phyloP scores from a whole-genome alignment of 129 eudicot species.

The Scalesia atractyloides region DNA sequence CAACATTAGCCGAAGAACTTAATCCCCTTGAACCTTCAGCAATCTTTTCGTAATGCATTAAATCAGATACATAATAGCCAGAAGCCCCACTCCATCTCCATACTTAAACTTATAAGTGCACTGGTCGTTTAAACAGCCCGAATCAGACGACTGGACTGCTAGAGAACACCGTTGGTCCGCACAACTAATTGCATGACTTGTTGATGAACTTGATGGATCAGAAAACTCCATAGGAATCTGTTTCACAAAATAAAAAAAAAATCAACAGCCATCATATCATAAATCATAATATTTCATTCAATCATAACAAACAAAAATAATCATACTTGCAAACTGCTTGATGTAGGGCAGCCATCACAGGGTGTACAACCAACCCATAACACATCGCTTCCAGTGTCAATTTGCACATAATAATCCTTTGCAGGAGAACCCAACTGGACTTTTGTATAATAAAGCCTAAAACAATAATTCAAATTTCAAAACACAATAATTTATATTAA shows the following conservation, averaged over 20 bases:
- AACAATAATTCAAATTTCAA: conserved; percentile 21
- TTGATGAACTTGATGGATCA: conserved; percentile 71
- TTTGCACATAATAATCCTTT: conserved; percentile 78
- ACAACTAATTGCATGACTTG: conserved; percentile 56
- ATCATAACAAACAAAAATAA: background rate
- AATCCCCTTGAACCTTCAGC: conserved; percentile 46
- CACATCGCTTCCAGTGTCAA: conserved; percentile 95
- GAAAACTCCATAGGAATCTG: conserved; percentile 72
- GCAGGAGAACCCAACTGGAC: conserved; percentile 84
- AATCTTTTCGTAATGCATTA: conserved; percentile 63
- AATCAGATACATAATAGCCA: conserved; percentile 76
- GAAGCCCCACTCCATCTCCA: conserved; percentile 95
- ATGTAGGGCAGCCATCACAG: conserved; percentile 81
- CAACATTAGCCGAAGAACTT: conserved; percentile 69
- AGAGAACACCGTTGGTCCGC: conserved; percentile 70
- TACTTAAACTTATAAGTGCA: conserved; percentile 83
- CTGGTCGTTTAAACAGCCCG: conserved; percentile 60
- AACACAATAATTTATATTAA: background rate
- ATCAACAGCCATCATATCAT: no score
- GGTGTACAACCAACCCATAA: conserved; percentile 84
- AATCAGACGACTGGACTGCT: conserved; percentile 65
- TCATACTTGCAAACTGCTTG: conserved; percentile 80
- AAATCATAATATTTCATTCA: background rate
- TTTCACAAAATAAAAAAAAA: background rate
- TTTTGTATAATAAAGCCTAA: conserved; percentile 79